Evolutionary conservation across 2,329 filamentous ascomycete genomes (phyloP).

Genomic region (Exophiala oligosperma): DNA sequence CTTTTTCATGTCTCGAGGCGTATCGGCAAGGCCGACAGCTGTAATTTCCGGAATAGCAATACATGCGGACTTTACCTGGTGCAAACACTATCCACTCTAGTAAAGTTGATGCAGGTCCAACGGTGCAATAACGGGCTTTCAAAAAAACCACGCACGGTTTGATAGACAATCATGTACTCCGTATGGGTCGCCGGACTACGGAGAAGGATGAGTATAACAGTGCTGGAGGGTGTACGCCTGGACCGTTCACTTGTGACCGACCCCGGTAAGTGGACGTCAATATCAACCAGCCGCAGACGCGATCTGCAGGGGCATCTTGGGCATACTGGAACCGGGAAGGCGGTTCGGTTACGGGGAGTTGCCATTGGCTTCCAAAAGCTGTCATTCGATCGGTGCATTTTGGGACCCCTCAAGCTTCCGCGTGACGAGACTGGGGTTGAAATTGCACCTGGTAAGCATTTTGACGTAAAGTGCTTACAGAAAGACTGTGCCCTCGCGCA

Average conservation of each 20-base stretch:
- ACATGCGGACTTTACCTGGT: neutral
- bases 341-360: conserved; percentile 17
- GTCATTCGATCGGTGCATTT: neutral
- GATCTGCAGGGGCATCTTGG: conserved; percentile 25
- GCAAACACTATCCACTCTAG: neutral
- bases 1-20: neutral
- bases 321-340: conserved; percentile 10
- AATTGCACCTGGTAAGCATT: conserved; percentile 16
- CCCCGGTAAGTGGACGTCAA: conserved; percentile 16
- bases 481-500: neutral
- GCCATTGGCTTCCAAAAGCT: conserved; percentile 12
- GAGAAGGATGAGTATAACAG: conserved; percentile 5
- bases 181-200: neutral
- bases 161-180: neutral
- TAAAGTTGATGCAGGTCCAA: neutral
- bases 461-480: conserved; percentile 25
- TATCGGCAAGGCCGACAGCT: neutral
- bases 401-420: conserved; percentile 7
- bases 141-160: neutral
- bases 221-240: conserved; percentile 9
- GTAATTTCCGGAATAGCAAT: neutral
- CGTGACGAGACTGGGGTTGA: conserved; percentile 19
- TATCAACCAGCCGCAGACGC: conserved; percentile 11
- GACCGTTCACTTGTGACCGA: conserved; percentile 7
- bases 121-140: neutral